Percentiles rank a stretch among this genome's conserved stretches.
Conservation (phyloP, 495 filamentous ascomycete species). For the Xylaria castorea region DNA sequence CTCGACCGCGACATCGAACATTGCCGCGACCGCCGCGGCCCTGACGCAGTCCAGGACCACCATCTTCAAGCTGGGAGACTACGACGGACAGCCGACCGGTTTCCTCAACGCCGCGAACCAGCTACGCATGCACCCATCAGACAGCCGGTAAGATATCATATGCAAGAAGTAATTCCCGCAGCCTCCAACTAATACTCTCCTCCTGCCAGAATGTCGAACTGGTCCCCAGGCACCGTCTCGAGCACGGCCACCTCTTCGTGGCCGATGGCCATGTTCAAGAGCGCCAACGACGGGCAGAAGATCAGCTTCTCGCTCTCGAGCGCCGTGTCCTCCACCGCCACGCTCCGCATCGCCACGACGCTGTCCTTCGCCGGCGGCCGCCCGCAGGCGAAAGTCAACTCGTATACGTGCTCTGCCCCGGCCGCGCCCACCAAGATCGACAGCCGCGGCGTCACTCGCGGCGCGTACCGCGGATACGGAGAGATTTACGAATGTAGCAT, state of each 20-base stretch:
- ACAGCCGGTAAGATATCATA: conserved; percentile 29
- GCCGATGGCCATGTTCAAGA: conserved; percentile 42
- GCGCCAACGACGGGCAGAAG: conserved; percentile 41
- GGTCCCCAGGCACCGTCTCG: conserved; percentile 39
- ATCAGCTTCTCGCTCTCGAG: conserved; percentile 40
- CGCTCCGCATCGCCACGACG: conserved; percentile 42
- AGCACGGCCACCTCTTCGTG: conserved; percentile 33
- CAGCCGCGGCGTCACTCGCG: conserved; percentile 60
- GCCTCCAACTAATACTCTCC: background rate
- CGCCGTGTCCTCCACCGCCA: conserved; percentile 33
- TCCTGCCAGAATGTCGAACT: conserved; percentile 36
- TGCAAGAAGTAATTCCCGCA: background rate
- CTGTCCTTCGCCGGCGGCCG: conserved; percentile 38
- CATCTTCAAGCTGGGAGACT: conserved; percentile 37
- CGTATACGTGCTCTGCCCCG: conserved; percentile 33
- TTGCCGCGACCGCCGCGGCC: conserved; percentile 36
- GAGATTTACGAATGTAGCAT: conserved; percentile 59
- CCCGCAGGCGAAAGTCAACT: conserved; percentile 41
- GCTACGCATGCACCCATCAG: conserved; percentile 43
- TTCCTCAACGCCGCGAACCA: conserved; percentile 45
- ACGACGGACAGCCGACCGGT: conserved; percentile 41
- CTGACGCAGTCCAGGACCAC: conserved; percentile 35
- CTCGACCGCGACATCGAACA: conserved; percentile 37
- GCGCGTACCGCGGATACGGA: conserved; percentile 59
- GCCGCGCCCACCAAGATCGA: conserved; percentile 49